Base-by-base conservation (phyloP, 345 rosid species). In the Citrus australasica region DNA sequence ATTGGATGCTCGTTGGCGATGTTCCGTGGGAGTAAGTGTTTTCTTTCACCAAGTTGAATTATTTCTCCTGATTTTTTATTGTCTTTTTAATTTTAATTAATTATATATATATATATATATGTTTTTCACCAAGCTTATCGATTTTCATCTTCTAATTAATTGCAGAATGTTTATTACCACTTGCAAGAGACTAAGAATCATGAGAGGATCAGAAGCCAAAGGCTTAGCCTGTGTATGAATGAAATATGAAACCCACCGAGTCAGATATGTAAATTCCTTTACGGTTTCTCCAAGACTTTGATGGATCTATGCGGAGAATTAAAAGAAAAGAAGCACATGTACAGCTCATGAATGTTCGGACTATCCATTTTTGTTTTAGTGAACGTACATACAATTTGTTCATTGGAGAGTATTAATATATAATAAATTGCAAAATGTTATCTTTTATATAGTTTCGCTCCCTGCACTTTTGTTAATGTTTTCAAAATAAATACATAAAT, bases 1-100 rank as follows among this genome's bases (percentile, higher is more conserved):
- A 93, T 46, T 93, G 94, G 97, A 93, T 93, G 97, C 92, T 92
- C 14, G 92, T 89, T 56, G 93, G 97, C 68, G 97, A 92, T 86
- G 95, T 91, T 81, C 93, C 92, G 3, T 93, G 95, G 94, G 80
- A 81, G 92, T 89, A 80, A 83, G 92, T 83, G 5, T 40, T 2
- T 5, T 27, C 9, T 14, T 33, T 17, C 58, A 53, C 58, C 58
- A 53, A 53, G 22, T 5, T 53, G 0, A 53, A 53, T 17, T 53
- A 53, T 53, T 42, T 13, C 51, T 46, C 51, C 51, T 13, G 0
- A 46, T 46, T 17, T 53, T 17, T 21, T 53, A 51, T 51, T 51
- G 7, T 1, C 22, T 17, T 51, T 51, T 51, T 51, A 42, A 42
- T 42, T 11, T 42, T 51, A 51, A 51, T 51, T 51, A 51, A 42